phyloP scores from a whole-genome alignment of 1,139 yeast genomes.

The Geotrichum reessii region DNA sequence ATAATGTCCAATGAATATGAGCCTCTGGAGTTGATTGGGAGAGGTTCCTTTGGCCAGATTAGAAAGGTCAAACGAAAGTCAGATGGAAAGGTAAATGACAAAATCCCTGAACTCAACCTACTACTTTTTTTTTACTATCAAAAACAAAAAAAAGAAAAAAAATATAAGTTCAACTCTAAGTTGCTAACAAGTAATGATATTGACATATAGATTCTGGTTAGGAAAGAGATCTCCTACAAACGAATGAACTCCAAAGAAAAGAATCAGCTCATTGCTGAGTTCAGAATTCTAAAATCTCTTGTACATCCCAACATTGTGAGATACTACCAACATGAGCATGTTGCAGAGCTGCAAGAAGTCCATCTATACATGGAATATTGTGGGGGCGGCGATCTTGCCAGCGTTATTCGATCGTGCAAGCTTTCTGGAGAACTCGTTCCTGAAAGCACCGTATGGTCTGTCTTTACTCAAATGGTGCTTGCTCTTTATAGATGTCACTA shows the following conservation, averaged over 20 bases:
- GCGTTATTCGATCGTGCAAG: conserved; percentile 63
- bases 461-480: conserved; percentile 73
- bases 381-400: conserved; percentile 88
- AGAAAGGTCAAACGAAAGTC: conserved; percentile 58
- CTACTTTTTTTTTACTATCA: conserved; percentile 19
- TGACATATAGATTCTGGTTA: conserved; percentile 47
- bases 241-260: conserved; percentile 87
- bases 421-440: conserved; percentile 60
- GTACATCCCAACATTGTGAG: conserved; percentile 91
- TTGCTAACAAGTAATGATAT: neutral
- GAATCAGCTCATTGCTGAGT: conserved; percentile 83
- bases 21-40: conserved; percentile 79
- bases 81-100: conserved; percentile 32
- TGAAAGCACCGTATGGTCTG: conserved; percentile 85
- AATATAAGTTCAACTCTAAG: neutral
- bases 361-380: conserved; percentile 96
- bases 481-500: conserved; percentile 91
- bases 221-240: conserved; percentile 88
- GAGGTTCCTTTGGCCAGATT: conserved; percentile 93
- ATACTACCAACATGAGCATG: conserved; percentile 78
- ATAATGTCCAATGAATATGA: conserved; percentile 46
- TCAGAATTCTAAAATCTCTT: conserved; percentile 72
- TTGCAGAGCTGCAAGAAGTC: conserved; percentile 61
- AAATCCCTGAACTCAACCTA: neutral
- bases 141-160: too few relatives aligned